Evolutionary conservation across 495 filamentous ascomycete species (phyloP).

Genomic region (Cudoniella acicularis): DNA sequence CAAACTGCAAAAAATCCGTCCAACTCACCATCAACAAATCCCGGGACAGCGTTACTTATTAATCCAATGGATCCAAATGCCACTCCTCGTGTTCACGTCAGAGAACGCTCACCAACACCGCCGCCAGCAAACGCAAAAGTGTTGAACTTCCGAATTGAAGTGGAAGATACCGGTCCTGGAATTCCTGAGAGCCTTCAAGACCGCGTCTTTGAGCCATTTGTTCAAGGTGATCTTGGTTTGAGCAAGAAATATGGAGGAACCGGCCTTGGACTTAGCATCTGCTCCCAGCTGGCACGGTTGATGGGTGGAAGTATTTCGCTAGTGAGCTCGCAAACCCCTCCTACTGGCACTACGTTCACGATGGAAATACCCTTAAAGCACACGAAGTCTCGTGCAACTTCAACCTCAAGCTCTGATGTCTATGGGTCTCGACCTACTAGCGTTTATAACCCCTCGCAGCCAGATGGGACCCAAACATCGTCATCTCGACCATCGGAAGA

Average conservation of each 20-base stretch:
- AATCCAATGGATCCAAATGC: conserved; percentile 55
- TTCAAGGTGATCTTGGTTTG: conserved; percentile 84
- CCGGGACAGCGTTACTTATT: conserved; percentile 36
- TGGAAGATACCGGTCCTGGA: conserved; percentile 88
- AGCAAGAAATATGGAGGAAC: conserved; percentile 91
- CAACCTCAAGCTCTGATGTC: conserved; percentile 22
- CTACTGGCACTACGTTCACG: conserved; percentile 71
- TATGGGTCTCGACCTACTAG: conserved; percentile 17
- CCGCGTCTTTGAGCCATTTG: conserved; percentile 89
- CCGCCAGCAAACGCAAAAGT: conserved; percentile 54
- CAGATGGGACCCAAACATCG: background rate
- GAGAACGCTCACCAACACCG: conserved; percentile 58
- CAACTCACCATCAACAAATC: conserved; percentile 20
- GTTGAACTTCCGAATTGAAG: conserved; percentile 77
- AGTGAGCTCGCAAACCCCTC: conserved; percentile 59
- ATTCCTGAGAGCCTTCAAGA: conserved; percentile 73
- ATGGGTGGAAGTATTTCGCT: conserved; percentile 78
- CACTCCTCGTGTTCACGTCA: conserved; percentile 40
- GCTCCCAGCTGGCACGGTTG: conserved; percentile 73
- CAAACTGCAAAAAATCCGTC: conserved; percentile 38
- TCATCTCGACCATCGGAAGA: background rate
- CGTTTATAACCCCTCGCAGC: background rate
- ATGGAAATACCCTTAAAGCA: conserved; percentile 82
- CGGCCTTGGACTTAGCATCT: conserved; percentile 87
- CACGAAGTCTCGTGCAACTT: conserved; percentile 60